Evolutionary conservation across 2,329 filamentous ascomycete species (phyloP).

Genomic region (Arthrobotrys sinensis): DNA sequence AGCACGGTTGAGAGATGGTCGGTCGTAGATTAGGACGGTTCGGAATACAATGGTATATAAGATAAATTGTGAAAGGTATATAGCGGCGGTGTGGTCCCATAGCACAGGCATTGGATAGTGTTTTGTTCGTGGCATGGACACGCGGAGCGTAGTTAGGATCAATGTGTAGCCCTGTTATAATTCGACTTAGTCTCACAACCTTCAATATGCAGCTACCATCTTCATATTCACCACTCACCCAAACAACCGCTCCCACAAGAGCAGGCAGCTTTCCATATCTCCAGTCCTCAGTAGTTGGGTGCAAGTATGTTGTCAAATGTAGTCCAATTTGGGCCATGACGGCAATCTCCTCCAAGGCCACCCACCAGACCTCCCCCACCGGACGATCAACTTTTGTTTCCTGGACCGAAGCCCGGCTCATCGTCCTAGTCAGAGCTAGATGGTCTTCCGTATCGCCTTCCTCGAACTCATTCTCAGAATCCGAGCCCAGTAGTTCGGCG

Average conservation of each 20-base stretch:
- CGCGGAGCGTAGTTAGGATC: slow-evolving; percentile 79
- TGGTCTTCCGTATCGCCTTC: slow-evolving; percentile 71
- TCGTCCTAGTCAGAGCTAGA: slow-evolving; percentile 73
- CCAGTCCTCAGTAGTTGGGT: slow-evolving; percentile 73
- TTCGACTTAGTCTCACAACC: slow-evolving; percentile 5
- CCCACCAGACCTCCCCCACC: slow-evolving; percentile 78
- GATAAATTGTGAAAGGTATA: slow-evolving; percentile 88
- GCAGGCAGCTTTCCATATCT: slow-evolving; percentile 71
- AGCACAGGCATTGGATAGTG: slow-evolving; percentile 78
- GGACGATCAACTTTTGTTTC: slow-evolving; percentile 82
- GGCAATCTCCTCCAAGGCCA: slow-evolving; percentile 81
- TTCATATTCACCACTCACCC: slow-evolving; percentile 69
- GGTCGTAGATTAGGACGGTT: slow-evolving; percentile 84
- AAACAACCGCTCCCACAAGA: slow-evolving; percentile 78
- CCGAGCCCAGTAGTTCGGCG: slow-evolving; percentile 66
- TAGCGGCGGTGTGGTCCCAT: slow-evolving; percentile 91
- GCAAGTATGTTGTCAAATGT: slow-evolving; percentile 76
- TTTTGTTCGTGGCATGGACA: slow-evolving; percentile 75
- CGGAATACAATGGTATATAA: slow-evolving; percentile 84
- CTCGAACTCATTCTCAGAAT: slow-evolving; percentile 73
- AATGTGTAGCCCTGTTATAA: slow-evolving; percentile 76
- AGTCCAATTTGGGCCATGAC: slow-evolving; percentile 80
- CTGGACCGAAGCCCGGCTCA: slow-evolving; percentile 70
- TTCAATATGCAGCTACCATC: neutral
- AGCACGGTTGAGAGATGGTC: slow-evolving; percentile 75